Percentiles rank a stretch among this genome's conserved stretches.
Evolutionary conservation across 1,139 yeast species (phyloP).

Genomic region (Hyphopichia burtonii): DNA sequence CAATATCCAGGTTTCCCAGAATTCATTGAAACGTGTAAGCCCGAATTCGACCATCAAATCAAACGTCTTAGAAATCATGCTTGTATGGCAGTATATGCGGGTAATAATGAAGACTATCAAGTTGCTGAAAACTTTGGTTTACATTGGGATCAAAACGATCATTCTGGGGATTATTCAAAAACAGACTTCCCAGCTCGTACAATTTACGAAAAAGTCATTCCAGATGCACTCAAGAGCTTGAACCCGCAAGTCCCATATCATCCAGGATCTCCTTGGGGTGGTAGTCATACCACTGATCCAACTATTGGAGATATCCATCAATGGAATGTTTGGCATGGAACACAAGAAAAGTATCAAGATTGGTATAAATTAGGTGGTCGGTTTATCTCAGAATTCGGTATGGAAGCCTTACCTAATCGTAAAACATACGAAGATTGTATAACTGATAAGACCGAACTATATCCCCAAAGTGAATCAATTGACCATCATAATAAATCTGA

Average conservation of each 20-base stretch:
- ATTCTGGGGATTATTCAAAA: slow-evolving; percentile 25
- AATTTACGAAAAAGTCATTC: slow-evolving; percentile 38
- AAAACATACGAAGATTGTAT: slow-evolving; percentile 29
- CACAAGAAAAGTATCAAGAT: slow-evolving; percentile 42
- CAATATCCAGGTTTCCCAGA: slow-evolving; percentile 38
- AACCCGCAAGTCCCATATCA: slow-evolving; percentile 27
- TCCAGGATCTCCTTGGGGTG: slow-evolving; percentile 46
- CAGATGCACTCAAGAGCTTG: slow-evolving; percentile 21
- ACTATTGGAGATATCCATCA: slow-evolving; percentile 47
- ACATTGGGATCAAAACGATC: slow-evolving; percentile 27
- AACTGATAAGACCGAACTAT: slow-evolving; percentile 27
- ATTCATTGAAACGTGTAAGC: slow-evolving; percentile 26
- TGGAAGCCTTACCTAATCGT: slow-evolving; percentile 41
- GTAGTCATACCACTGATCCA: slow-evolving; percentile 27
- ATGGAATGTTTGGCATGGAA: slow-evolving; percentile 53
- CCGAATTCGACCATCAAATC: slow-evolving; percentile 35
- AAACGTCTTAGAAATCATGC: slow-evolving; percentile 37
- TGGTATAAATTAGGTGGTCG: slow-evolving; percentile 41
- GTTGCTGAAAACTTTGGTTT: slow-evolving; percentile 35
- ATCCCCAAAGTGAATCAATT: slow-evolving; percentile 37
- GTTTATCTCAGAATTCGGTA: slow-evolving; percentile 49
- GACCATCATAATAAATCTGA: slow-evolving; percentile 45
- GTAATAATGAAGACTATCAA: slow-evolving; percentile 50
- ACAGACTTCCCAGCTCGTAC: slow-evolving; percentile 41
- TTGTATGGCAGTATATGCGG: slow-evolving; percentile 34